Percentiles rank a stretch among this genome's conserved stretches.
These are phyloP conservation scores for Herpetomonas muscarum DNA, from an alignment of 208 protist species.

Conservation along the genomic window DNA sequence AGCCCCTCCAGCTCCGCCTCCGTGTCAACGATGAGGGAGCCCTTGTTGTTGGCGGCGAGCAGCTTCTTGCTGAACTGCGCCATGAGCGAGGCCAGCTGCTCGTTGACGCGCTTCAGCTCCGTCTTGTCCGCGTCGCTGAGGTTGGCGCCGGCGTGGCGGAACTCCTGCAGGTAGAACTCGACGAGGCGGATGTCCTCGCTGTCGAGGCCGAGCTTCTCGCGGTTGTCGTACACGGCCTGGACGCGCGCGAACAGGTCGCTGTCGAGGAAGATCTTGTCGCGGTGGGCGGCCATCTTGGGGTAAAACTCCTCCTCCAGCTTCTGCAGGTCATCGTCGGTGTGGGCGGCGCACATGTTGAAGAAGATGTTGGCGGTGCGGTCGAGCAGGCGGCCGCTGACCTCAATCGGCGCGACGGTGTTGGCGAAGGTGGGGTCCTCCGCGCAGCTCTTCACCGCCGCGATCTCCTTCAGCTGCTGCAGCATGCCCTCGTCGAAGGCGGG, in stretches of 20 bases:
- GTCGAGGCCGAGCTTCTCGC: constrained; percentile 11
- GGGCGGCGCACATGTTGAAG: constrained; percentile 36
- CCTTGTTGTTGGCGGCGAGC: constrained; percentile 23
- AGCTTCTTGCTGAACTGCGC: constrained; percentile 29
- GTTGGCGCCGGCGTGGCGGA: constrained; percentile 30
- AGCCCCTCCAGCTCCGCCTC: constrained; percentile 40
- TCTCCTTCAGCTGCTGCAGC: constrained; percentile 37
- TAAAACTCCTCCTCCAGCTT: constrained; percentile 41
- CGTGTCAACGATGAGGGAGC: constrained; percentile 26
- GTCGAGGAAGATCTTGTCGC: constrained; percentile 45
- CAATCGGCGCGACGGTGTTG: constrained; percentile 51
- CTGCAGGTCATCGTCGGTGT: constrained; percentile 39
- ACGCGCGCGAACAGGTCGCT: constrained; percentile 34
- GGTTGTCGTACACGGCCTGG: constrained; percentile 23
- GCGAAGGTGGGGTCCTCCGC: constrained; percentile 33
- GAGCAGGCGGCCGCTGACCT: constrained; percentile 29
- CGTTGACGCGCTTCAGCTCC: constrained; percentile 35
- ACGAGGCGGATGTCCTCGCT: constrained; percentile 30
- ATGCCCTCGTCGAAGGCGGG: constrained; percentile 46
- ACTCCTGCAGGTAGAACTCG: constrained; percentile 30
- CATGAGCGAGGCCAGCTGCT: constrained; percentile 34
- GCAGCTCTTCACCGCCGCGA: constrained; percentile 30
- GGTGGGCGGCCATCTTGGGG: constrained; percentile 26
- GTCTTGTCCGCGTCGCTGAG: constrained; percentile 27
- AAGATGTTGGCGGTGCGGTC: constrained; percentile 20